A percentile compares a stretch with the other conserved stretches of the same genome.
phyloP scores from a whole-genome alignment of 176 grass and related monocot genomes.

The Carex myosuroides region DNA sequence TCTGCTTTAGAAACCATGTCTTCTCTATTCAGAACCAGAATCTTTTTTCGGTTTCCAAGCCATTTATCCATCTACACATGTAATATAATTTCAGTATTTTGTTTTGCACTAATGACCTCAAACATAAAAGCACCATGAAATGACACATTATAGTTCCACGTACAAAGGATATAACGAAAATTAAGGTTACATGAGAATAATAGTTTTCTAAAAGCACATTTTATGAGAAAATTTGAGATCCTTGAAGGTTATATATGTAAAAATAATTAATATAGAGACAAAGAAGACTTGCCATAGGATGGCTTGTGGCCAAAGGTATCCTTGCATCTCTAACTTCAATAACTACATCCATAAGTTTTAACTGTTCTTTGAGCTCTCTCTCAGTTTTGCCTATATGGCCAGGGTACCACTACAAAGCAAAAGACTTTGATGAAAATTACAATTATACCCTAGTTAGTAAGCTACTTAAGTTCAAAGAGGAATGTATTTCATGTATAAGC shows the following conservation, averaged over 20 bases:
- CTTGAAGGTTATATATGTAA: not conserved
- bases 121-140: not conserved
- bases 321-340: constrained; percentile 91
- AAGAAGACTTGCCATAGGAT: constrained; percentile 63
- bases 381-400: constrained; percentile 99
- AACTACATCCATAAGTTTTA: constrained; percentile 98
- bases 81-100: not conserved
- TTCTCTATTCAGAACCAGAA: constrained; percentile 92
- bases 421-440: constrained; percentile 5
- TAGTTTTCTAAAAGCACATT: not conserved
- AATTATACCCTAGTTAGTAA: not conserved
- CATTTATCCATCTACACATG: constrained; percentile 79
- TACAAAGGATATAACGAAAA: not conserved
- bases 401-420: constrained; percentile 79
- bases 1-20: constrained; percentile 87
- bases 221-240: not conserved
- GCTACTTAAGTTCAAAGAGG: not conserved
- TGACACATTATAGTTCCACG: not conserved
- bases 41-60: constrained; percentile 76
- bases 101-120: not conserved
- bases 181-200: constrained; percentile 9
- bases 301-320: constrained; percentile 86
- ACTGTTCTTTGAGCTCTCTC: constrained; percentile 80
- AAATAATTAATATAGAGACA: not conserved
- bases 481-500: constrained; percentile 25